phyloP scores from a whole-genome alignment of 2,329 filamentous ascomycete species.

The Colletotrichum limetticola region DNA sequence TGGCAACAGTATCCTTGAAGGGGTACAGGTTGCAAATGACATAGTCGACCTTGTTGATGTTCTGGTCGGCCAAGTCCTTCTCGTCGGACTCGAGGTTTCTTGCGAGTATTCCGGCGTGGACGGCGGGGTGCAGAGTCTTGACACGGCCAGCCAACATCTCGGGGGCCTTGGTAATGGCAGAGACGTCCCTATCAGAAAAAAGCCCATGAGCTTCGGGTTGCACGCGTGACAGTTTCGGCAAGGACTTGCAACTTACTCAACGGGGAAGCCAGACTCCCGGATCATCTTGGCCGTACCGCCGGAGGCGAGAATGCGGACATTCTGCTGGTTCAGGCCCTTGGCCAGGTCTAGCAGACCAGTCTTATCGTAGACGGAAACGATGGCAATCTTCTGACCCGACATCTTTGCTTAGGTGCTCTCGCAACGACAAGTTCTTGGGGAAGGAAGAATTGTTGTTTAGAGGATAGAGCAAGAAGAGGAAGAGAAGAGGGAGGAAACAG shows the following conservation, averaged over 20 bases:
- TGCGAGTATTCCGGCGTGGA: constrained; percentile 90
- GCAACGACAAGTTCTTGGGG: constrained; percentile 41
- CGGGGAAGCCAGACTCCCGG: constrained; percentile 92
- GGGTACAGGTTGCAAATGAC: constrained; percentile 99
- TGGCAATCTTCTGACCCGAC: constrained; percentile 73
- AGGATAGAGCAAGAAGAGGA: not conserved
- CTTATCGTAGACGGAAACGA: constrained; percentile 99
- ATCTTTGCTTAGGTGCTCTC: constrained; percentile 33
- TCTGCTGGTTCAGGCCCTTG: constrained; percentile 87
- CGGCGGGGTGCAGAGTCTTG: constrained; percentile 97
- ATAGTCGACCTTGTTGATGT: constrained; percentile 94
- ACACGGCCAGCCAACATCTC: constrained; percentile 90
- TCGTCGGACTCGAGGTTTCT: constrained; percentile 95
- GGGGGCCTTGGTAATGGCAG: constrained; percentile 94
- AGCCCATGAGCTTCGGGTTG: not conserved
- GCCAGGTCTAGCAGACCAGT: constrained; percentile 92
- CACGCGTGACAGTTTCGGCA: not conserved
- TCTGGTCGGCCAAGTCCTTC: constrained; percentile 94
- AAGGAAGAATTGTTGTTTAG: constrained; percentile 10
- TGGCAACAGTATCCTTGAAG: constrained; percentile 97
- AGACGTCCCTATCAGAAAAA: constrained; percentile 78
- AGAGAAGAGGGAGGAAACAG: not conserved
- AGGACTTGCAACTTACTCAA: constrained; percentile 74
- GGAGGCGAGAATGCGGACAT: constrained; percentile 93
- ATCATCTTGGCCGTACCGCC: constrained; percentile 97